Percentiles rank a stretch among this genome's conserved stretches.
phyloP scores from a whole-genome alignment of 1,139 yeast genomes.

The Keqinozyma sinolaborantium region DNA sequence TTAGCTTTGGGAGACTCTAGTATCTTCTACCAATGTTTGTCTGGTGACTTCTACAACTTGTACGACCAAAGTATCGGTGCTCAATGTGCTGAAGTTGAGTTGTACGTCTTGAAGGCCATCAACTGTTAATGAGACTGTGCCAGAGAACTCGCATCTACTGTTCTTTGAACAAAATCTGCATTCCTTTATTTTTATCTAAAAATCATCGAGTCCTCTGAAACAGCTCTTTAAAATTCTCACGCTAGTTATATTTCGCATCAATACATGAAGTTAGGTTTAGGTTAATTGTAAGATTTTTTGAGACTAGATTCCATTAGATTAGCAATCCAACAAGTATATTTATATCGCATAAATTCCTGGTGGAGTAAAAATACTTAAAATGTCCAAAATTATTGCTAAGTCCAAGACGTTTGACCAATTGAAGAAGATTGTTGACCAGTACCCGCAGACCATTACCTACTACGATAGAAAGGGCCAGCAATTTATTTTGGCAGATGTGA shows the following conservation, averaged over 20 bases:
- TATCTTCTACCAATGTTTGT: constrained; percentile 39
- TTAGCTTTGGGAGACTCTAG: constrained; percentile 38
- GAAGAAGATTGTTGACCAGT: background rate
- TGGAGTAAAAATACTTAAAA: background rate
- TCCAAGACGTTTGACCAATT: background rate
- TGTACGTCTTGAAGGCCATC: constrained; percentile 31
- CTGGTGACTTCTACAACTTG: constrained; percentile 43
- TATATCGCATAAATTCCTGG: too few relatives aligned
- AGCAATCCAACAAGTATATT: too few relatives aligned
- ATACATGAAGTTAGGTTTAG: too few relatives aligned
- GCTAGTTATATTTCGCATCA: too few relatives aligned
- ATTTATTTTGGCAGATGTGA: background rate
- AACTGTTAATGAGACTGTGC: constrained; percentile 18
- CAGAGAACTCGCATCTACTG: too few relatives aligned
- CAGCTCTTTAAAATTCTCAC: too few relatives aligned
- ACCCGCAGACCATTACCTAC: background rate
- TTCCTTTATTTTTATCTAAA: too few relatives aligned
- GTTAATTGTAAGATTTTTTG: too few relatives aligned
- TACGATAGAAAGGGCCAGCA: background rate
- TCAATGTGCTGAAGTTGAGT: constrained; percentile 36
- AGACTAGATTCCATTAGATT: too few relatives aligned
- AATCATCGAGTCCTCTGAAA: too few relatives aligned
- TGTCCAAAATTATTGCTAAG: background rate
- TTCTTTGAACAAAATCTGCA: too few relatives aligned
- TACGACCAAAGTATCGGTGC: constrained; percentile 37